A percentile compares a stretch with the other conserved stretches of the same genome.
Evolutionary conservation across 106 monocot species (phyloP).

Genomic region (Vanilla planifolia): DNA sequence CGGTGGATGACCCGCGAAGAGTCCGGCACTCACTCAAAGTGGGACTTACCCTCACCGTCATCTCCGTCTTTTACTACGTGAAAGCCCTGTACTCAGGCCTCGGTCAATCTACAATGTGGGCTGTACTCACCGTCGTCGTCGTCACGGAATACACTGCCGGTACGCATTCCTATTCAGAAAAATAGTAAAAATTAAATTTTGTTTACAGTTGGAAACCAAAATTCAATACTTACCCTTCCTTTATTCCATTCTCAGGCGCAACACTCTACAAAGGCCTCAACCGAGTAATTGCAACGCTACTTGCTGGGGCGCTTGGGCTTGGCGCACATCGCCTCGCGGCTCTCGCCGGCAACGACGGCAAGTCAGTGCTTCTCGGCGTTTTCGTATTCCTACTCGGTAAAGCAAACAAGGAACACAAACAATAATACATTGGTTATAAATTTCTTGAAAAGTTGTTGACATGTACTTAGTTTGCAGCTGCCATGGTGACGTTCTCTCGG

Average conservation of each 20-base stretch:
- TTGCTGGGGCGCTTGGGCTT: conserved; percentile 41
- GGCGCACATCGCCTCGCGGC: conserved; percentile 50
- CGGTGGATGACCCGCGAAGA: conserved; percentile 42
- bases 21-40: conserved; percentile 46
- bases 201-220: neutral
- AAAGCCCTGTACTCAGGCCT: conserved; percentile 60
- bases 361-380: conserved; percentile 35
- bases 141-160: conserved; percentile 59
- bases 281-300: conserved; percentile 34
- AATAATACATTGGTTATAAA: neutral
- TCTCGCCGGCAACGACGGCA: conserved; percentile 34
- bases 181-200: neutral
- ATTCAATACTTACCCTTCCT: neutral
- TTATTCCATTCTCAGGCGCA: conserved; percentile 26
- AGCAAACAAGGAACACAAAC: neutral
- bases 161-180: conserved; percentile 4
- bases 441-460: neutral
- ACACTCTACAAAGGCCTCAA: conserved; percentile 68
- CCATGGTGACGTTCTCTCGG: conserved; percentile 40
- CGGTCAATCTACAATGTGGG: conserved; percentile 56
- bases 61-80: conserved; percentile 52
- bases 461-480: conserved; percentile 18
- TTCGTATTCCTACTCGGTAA: conserved; percentile 61
- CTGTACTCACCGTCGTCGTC: conserved; percentile 58
- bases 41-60: conserved; percentile 42